Evolutionary conservation across 352 stramenopile species (phyloP), one percentile per base, ranked within the genome.

Genomic region (Phytophthora capsici): DNA sequence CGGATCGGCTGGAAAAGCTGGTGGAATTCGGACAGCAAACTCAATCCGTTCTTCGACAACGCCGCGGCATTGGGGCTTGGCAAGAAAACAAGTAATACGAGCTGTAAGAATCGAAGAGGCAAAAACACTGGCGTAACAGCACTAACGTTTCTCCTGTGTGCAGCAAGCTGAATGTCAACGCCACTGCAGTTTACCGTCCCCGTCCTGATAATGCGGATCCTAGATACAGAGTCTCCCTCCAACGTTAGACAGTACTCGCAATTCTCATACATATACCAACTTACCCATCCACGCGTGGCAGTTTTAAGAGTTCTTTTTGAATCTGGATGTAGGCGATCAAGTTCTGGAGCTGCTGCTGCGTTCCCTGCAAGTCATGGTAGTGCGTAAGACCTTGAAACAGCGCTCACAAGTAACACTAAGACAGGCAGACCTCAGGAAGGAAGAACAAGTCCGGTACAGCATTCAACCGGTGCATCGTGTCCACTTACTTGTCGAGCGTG

Each of bases 311-410:
- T 32, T 88, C 75, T 30, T 74, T 77, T 49, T 88, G 78, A 28
- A 72, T 68, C 52, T 87, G 63, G 22, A 77, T 69, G 47, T 76
- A 77, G 53, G 82, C 54, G 38, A 88, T 36, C 48, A 93, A 59
- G 57, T 91, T 84, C 26, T 88, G 78, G 17, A 93, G 54, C 51
- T 93, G 80, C 63, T 90, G 78, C 53, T 90, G 80, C 19, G 77
- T 63, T 6, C 47, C 49, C 81, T 90, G 40, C 3, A 40, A 57
- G 13, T 13, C 22, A 53, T 9, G 13, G 6, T 25, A 36, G 45
- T 44, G 3, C 9, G 7, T 23, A 60, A 43, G 14, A 34, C 28
- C 10, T 12, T 34, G 28, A 14, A 34, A 34, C 8, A 1, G 28
- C 9, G 28, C 8, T 34, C 1, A 9, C 8, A 14, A 34, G 9